Percentiles rank a stretch among this genome's conserved stretches.
Conservation (phyloP, 2,329 filamentous ascomycete species). For the Clarireedia paspali region DNA sequence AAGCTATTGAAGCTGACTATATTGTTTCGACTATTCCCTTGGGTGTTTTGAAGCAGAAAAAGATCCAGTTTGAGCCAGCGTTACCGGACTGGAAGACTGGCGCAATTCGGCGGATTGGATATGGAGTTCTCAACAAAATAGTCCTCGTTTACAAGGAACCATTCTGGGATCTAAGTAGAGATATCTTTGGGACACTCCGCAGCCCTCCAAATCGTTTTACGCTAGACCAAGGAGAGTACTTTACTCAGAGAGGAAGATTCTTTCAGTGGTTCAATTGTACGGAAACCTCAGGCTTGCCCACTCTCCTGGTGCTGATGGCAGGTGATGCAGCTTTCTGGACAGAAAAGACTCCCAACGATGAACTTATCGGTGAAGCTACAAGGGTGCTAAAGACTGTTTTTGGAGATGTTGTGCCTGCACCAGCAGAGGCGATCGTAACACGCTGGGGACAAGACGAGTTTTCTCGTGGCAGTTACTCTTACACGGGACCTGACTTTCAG, state of each 20-base stretch:
- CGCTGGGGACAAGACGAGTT: slow-evolving; percentile 89
- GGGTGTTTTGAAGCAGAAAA: slow-evolving; percentile 80
- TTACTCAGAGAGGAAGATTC: slow-evolving; percentile 74
- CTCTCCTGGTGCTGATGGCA: slow-evolving; percentile 88
- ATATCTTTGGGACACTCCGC: slow-evolving; percentile 90
- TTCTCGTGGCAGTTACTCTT: slow-evolving; percentile 92
- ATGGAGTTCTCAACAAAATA: slow-evolving; percentile 91
- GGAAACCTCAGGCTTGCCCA: slow-evolving; percentile 79
- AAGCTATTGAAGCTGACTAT: slow-evolving; percentile 72
- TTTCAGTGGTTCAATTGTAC: slow-evolving; percentile 98
- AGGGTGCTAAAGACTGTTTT: slow-evolving; percentile 72
- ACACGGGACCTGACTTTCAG: slow-evolving; percentile 73
- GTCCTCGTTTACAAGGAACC: slow-evolving; percentile 80
- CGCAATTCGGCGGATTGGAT: slow-evolving; percentile 78
- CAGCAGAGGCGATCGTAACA: slow-evolving; percentile 81
- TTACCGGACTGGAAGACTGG: slow-evolving; percentile 81
- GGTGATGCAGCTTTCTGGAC: slow-evolving; percentile 88
- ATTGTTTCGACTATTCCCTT: slow-evolving; percentile 87
- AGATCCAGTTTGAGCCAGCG: slow-evolving; percentile 78
- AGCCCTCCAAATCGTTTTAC: slow-evolving; percentile 63
- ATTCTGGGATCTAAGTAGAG: slow-evolving; percentile 84
- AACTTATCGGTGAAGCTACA: slow-evolving; percentile 74
- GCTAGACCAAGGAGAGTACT: slow-evolving; percentile 72
- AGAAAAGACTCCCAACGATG: slow-evolving; percentile 66
- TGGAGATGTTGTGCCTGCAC: slow-evolving; percentile 60